Conservation (phyloP, 495 filamentous ascomycete species). For the Rhypophila decipiens region DNA sequence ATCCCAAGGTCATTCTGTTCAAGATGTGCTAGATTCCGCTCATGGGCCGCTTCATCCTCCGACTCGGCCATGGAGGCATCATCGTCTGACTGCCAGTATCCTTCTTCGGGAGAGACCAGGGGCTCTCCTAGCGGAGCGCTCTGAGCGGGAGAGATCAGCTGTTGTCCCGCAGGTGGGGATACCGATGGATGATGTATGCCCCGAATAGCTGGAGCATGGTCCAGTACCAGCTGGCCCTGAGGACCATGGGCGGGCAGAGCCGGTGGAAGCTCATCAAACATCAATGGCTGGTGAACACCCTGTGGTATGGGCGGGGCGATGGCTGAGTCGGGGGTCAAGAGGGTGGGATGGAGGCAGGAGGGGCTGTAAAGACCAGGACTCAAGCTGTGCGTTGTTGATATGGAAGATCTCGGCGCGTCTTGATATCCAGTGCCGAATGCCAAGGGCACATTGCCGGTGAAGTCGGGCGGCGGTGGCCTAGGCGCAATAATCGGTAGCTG, state of each 20-base stretch:
- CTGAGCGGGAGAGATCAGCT: constrained; percentile 1
- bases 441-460: constrained; percentile 15
- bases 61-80: constrained; percentile 57
- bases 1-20: constrained; percentile 36
- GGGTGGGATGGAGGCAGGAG: background rate
- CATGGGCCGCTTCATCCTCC: constrained; percentile 35
- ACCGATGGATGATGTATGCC: background rate
- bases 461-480: constrained; percentile 29
- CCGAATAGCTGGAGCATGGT: background rate
- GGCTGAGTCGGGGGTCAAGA: background rate
- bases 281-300: background rate
- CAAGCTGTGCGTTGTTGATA: constrained; percentile 1
- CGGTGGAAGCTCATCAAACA: no score
- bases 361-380: constrained; percentile 9
- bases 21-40: constrained; percentile 21
- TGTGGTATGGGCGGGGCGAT: background rate
- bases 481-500: constrained; percentile 25
- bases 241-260: no score
- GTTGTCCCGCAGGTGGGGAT: background rate
- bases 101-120: constrained; percentile 20
- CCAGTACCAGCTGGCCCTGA: no score
- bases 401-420: constrained; percentile 3
- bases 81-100: constrained; percentile 54
- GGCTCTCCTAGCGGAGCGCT: background rate
- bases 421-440: constrained; percentile 12